Percentiles rank a stretch among this genome's conserved stretches.
These are phyloP conservation scores for Meyerozyma elateridarum DNA, from an alignment of 1,139 yeast species.

Conservation along the genomic window DNA sequence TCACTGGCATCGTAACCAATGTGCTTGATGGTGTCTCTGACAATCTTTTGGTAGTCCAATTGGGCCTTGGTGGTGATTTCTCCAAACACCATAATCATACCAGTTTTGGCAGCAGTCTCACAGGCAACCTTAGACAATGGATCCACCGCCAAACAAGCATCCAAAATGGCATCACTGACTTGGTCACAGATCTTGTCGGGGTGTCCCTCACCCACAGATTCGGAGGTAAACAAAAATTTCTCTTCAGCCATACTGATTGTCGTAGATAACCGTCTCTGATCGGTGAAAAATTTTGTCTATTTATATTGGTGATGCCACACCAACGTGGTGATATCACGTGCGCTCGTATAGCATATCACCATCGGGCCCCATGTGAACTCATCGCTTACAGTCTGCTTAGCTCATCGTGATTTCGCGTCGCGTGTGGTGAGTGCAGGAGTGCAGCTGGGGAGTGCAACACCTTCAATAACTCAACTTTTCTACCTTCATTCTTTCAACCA, in stretches of 20 bases:
- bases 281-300: slow-evolving; percentile 1
- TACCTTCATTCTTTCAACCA: background rate
- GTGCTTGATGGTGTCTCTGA: slow-evolving; percentile 97
- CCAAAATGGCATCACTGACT: slow-evolving; percentile 96
- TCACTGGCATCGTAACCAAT: slow-evolving; percentile 96
- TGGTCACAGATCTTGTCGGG: slow-evolving; percentile 99
- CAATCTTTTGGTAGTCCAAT: slow-evolving; percentile 92
- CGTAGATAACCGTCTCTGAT: too few relatives aligned
- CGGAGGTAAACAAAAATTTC: slow-evolving; percentile 84
- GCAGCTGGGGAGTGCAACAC: too few relatives aligned
- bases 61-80: slow-evolving; percentile 97
- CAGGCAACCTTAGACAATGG: slow-evolving; percentile 98
- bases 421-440: too few relatives aligned
- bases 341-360: background rate
- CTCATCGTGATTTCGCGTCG: too few relatives aligned
- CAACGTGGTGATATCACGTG: slow-evolving; percentile 2
- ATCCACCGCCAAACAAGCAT: slow-evolving; percentile 93
- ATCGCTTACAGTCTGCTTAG: too few relatives aligned
- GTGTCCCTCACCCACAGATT: slow-evolving; percentile 98
- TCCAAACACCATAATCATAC: slow-evolving; percentile 98
- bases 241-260: slow-evolving; percentile 25
- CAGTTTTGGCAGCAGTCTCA: slow-evolving; percentile 98
- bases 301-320: slow-evolving; percentile 3
- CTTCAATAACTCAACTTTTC: too few relatives aligned
- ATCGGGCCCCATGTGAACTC: background rate